Evolutionary conservation across 2,329 filamentous ascomycete species (phyloP).

Genomic region (Talaromyces rugulosus): DNA sequence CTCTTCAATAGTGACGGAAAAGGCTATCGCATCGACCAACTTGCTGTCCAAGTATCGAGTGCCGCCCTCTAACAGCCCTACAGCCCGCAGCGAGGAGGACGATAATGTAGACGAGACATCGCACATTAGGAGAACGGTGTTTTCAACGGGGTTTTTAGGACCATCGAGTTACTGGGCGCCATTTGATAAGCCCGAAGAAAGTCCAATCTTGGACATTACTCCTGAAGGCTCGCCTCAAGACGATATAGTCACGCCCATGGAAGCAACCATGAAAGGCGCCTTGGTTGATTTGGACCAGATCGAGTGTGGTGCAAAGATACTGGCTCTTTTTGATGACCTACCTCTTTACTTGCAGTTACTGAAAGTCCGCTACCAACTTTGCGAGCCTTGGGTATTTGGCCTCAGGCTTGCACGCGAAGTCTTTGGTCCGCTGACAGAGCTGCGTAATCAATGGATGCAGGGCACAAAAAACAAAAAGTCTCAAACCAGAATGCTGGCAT

Average conservation of each 20-base stretch:
- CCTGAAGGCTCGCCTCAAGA: neutral
- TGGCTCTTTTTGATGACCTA: conserved; percentile 8
- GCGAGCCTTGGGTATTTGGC: conserved; percentile 7
- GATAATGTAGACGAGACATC: neutral
- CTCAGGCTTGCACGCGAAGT: neutral
- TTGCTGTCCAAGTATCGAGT: conserved; percentile 10
- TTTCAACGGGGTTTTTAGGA: conserved; percentile 18
- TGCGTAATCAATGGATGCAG: conserved; percentile 9
- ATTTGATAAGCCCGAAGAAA: conserved; percentile 14
- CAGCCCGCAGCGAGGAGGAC: neutral
- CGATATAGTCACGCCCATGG: neutral
- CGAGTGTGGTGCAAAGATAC: conserved; percentile 9
- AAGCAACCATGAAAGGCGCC: neutral
- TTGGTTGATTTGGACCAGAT: conserved; percentile 8
- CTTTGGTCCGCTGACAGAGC: neutral
- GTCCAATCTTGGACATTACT: neutral
- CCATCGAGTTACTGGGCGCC: conserved; percentile 18
- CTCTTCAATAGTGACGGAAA: conserved; percentile 3
- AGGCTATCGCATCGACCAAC: neutral
- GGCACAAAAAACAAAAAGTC: conserved; percentile 2
- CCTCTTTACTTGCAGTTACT: conserved; percentile 6
- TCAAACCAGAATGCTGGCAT: conserved; percentile 9
- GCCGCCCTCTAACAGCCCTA: neutral
- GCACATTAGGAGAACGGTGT: neutral
- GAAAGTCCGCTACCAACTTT: neutral